phyloP scores from a whole-genome alignment of 1,284 basidiomycete species.

The Cutaneotrichosporon dermatis region DNA sequence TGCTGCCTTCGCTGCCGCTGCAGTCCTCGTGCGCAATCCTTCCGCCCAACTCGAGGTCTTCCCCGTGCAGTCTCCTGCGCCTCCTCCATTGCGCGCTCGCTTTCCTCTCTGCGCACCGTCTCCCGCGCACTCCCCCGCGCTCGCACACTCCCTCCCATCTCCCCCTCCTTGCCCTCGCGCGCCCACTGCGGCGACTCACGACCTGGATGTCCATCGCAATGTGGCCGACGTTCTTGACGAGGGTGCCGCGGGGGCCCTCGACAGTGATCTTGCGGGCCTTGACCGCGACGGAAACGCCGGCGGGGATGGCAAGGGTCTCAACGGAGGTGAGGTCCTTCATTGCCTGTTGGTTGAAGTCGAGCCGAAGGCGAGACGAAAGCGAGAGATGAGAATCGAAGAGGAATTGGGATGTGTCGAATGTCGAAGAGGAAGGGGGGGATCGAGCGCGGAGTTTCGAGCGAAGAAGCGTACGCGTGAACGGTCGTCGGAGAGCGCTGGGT shows the following conservation, averaged over 20 bases:
- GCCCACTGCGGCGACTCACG: constrained; percentile 50
- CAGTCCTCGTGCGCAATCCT: too few relatives aligned
- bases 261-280: constrained; percentile 87
- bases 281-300: constrained; percentile 74
- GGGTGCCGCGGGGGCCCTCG: constrained; percentile 79
- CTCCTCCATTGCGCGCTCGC: too few relatives aligned
- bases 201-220: constrained; percentile 94
- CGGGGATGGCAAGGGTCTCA: constrained; percentile 88
- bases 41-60: too few relatives aligned
- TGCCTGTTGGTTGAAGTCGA: constrained; percentile 13
- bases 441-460: too few relatives aligned
- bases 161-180: neutral
- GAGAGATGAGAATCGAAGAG: neutral
- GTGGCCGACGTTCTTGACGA: constrained; percentile 89
- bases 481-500: neutral
- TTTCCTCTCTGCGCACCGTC: too few relatives aligned
- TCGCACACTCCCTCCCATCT: too few relatives aligned
- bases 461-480: too few relatives aligned
- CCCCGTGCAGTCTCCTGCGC: too few relatives aligned
- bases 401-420: neutral
- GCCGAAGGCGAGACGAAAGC: neutral
- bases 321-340: constrained; percentile 52
- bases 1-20: too few relatives aligned
- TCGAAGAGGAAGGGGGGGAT: neutral
- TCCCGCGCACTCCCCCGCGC: too few relatives aligned